A percentile compares a stretch with the other conserved stretches of the same genome.
phyloP scores from a whole-genome alignment of 352 stramenopile genomes.

The Globisporangium nunn region DNA sequence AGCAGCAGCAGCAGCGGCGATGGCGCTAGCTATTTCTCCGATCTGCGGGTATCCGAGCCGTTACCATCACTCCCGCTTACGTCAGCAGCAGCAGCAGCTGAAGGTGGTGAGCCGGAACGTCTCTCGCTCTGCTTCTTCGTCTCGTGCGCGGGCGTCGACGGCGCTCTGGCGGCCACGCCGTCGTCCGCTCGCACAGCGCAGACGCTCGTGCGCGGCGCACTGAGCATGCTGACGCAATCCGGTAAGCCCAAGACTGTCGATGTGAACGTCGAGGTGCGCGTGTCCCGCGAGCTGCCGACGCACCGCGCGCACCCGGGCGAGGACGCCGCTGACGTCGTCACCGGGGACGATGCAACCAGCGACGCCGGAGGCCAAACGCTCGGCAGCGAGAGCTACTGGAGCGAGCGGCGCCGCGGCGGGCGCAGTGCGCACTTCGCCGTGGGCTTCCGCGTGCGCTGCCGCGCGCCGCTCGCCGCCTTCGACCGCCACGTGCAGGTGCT shows the following conservation, averaged over 20 bases:
- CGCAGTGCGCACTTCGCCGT: constrained; percentile 62
- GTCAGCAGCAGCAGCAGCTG: no score
- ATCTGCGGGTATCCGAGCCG: not conserved
- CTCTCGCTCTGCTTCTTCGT: constrained; percentile 66
- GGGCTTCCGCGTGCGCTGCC: constrained; percentile 53
- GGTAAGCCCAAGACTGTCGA: constrained; percentile 42
- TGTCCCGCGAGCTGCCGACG: constrained; percentile 41
- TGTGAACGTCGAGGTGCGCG: constrained; percentile 61
- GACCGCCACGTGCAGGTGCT: constrained; percentile 72
- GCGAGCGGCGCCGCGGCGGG: constrained; percentile 45
- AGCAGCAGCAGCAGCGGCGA: not conserved
- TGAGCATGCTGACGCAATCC: constrained; percentile 58
- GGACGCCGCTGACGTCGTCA: no score
- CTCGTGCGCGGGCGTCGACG: constrained; percentile 53
- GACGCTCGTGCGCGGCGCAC: constrained; percentile 63
- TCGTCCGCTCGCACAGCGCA: constrained; percentile 51
- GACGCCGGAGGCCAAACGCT: constrained; percentile 11
- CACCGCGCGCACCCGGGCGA: not conserved
- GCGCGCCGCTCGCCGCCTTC: constrained; percentile 23
- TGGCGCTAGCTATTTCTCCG: constrained; percentile 1
- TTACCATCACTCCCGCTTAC: not conserved
- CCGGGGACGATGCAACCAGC: not conserved
- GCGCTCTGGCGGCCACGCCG: constrained; percentile 30
- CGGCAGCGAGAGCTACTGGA: constrained; percentile 61
- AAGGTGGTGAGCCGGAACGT: constrained; percentile 6